Base-by-base conservation (phyloP, 139 green algal genomes). In the Zygnema circumcarinatum region DNA sequence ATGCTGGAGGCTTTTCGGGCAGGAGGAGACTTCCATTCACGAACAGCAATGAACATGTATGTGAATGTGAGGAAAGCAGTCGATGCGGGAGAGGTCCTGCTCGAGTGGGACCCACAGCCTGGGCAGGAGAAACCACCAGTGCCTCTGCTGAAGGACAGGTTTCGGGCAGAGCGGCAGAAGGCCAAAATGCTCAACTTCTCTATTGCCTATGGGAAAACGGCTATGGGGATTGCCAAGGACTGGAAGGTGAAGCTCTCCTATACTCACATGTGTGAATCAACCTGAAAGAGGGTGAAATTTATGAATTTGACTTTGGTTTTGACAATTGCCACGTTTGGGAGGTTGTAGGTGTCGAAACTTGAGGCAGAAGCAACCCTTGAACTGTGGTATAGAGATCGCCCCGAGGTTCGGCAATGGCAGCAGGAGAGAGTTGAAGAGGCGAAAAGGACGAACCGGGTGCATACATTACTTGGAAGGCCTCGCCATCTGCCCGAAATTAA, bases 151-250 rank as follows among this genome's bases (percentile, higher is more conserved):
- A 89, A 89, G 74, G 83, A 99, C 86, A 93, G 96, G 92, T 95
- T 92, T 56, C 87, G 79, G 1, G 79, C 41, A 7, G 94, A 96
- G 89, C 82, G 94, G 0, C 81, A 92, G n/a, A 96, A 96, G 87
- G 96, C 96, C 53, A 99, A 99, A 94, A 93, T 94, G 41, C 94
- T 99, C 47, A 99, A 99, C 94, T 99, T 99, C 91, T 96, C 92
- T 73, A 98, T 99, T 79, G 97, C 97, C 2, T 99, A 99, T 82
- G 97, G 97, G 87, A 99, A 99, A 93, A 99, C 97, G 0, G 95
- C 95, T n/a, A 94, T 98, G 88, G 97, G 97, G 2, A 93, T 99
- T 67, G 90, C 92, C 39, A 96, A 95, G 73, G 97, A 99, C 92
- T 99, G 94, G 84, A 94, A 94, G n/a, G 93, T 87, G 67, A 35